Evolutionary conservation across 495 filamentous ascomycete genomes (phyloP), one percentile per base, ranked within the genome.

Genomic region (Penicillium ucsense): DNA sequence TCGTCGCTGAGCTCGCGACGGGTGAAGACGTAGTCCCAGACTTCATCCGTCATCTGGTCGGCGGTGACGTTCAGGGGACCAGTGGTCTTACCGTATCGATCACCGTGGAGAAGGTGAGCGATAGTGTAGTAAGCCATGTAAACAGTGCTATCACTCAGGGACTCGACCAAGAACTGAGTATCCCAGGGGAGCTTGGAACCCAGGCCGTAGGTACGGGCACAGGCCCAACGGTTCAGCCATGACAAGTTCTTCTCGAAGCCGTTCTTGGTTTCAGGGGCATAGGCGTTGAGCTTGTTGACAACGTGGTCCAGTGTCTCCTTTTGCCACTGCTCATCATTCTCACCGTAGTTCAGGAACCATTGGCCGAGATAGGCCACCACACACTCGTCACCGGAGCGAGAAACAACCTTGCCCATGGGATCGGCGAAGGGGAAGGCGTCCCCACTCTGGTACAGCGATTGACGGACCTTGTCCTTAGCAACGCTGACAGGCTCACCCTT

Each of bases 71-170:
- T 70, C 28, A 82, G 67, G 31, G 75, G 61, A 43, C 90, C 90
- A 43, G 75, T 71, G 44, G 80, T 73, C 49, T 80, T 81, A 11
- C 90, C 90, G 52, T 86, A 95, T 30, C 89, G 79, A 56, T 88
- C 84, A 40, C 70, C 78, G 68, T 94, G 89, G 27, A 98, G 79
- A 53, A 84, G 77, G 64, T 95, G 91, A 8, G 87, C 82, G 52
- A 98, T 81, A 6, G 92, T 95, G 70, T 98, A 98, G 71, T 97
- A 98, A 10, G 89, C 82, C 85, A 89, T 91, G 70, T 98, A 98
- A 59, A 97, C 78, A 2, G 92, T 95, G 36, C 81, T 86, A 63
- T 98, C 92, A 58, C 79, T 85, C 66, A 95, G 69, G 74, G 76
- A 83, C 71, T 98, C 92, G n/a, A 98, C 92, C 12, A 95, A 75